These are phyloP conservation scores for Cicer yamashitae DNA, from an alignment of 306 rosid species.

Conservation along the genomic window DNA sequence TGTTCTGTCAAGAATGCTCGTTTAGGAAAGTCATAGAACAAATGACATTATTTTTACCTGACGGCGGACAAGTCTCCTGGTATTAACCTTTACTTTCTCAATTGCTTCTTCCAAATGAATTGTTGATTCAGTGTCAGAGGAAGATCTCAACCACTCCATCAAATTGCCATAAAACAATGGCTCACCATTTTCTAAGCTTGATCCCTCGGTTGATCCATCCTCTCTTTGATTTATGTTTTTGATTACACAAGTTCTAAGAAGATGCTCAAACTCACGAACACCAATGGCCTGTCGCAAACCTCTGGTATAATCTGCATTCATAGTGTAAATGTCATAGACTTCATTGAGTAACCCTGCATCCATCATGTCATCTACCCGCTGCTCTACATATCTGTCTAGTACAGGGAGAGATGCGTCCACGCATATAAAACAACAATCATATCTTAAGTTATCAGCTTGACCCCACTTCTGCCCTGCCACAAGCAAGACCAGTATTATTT, in stretches of 20 bases:
- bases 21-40: conserved; percentile 3
- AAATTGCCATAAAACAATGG: conserved; percentile 52
- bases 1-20: conserved; percentile 19
- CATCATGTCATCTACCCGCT: conserved; percentile 86
- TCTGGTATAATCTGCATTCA: conserved; percentile 72
- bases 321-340: conserved; percentile 71
- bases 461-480: conserved; percentile 99
- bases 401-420: conserved; percentile 81
- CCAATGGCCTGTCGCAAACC: conserved; percentile 91
- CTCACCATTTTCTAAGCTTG: conserved; percentile 47
- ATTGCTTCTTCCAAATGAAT: conserved; percentile 70
- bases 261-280: conserved; percentile 79
- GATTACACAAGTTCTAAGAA: conserved; percentile 48
- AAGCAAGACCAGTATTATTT: conserved; percentile 50
- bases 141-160: conserved; percentile 53
- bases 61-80: conserved; percentile 83
- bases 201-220: conserved; percentile 42
- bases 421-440: conserved; percentile 76
- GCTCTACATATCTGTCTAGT: conserved; percentile 79
- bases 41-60: conserved; percentile 58
- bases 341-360: conserved; percentile 82
- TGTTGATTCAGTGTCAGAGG: conserved; percentile 47
- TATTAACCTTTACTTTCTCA: conserved; percentile 80
- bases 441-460: conserved; percentile 77
- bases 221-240: conserved; percentile 42